Evolutionary conservation across 345 rosid genomes (phyloP).

Genomic region (Erodium maritimum): DNA sequence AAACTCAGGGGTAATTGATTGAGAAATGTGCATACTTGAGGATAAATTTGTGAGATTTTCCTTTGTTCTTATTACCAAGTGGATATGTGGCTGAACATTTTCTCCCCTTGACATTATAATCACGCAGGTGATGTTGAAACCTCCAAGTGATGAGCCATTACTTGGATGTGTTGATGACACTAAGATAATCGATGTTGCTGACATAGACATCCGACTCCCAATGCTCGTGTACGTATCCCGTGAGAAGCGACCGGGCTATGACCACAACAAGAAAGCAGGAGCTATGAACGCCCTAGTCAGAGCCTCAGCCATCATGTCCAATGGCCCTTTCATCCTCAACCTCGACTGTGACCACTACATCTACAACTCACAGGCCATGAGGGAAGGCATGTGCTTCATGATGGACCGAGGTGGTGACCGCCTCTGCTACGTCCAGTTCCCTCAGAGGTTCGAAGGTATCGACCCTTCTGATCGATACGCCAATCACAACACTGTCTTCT

Average conservation of each 20-base stretch:
- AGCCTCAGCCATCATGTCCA: constrained; percentile 96
- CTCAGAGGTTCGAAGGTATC: constrained; percentile 95
- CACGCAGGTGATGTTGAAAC: constrained; percentile 89
- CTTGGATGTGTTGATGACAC: constrained; percentile 57
- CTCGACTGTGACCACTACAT: constrained; percentile 98
- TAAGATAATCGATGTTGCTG: constrained; percentile 52
- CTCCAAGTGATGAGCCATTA: constrained; percentile 87
- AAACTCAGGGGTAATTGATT: no score
- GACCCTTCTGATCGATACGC: constrained; percentile 98
- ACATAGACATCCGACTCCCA: constrained; percentile 91
- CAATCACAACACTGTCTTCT: constrained; percentile 95
- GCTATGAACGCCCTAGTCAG: constrained; percentile 98
- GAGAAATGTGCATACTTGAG: no score
- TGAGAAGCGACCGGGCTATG: constrained; percentile 97
- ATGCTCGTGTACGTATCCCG: constrained; percentile 95
- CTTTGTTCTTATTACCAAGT: not conserved
- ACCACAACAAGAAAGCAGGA: constrained; percentile 98
- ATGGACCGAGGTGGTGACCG: constrained; percentile 98
- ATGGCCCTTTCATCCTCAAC: constrained; percentile 93
- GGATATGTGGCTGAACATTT: no score
- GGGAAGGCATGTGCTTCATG: constrained; percentile 99
- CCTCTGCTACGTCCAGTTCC: constrained; percentile 88
- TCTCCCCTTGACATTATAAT: constrained; percentile 3
- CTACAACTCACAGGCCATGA: constrained; percentile 88
- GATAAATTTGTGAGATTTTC: no score